Evolutionary conservation across 805 yeast species (phyloP), one percentile per base, ranked within the genome.

Genomic region (Sugiyamaella chiloensis): DNA sequence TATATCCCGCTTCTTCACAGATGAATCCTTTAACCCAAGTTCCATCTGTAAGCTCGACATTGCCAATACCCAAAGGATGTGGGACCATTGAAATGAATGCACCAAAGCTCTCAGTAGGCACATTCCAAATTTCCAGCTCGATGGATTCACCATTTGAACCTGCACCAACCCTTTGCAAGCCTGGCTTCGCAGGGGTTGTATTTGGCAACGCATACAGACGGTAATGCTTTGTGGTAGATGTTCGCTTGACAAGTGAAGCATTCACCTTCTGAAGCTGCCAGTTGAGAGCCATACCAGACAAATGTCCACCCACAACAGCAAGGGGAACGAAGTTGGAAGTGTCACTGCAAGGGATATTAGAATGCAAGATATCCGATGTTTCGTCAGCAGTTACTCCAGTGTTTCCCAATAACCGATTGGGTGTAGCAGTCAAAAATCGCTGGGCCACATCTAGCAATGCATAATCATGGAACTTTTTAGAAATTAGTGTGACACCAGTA

Each of bases 251-350:
- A 47, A 87, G 79, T 1, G 79, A 67, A 24, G 98, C 98, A 58
- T 82, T 79, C 39, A 84, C 93, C 64, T 85, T 79, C 58, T 85
- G 84, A 52, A 91, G 74, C 71, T 91, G 99, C 96, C 97, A 90
- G 67, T 91, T 89, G 57, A 91, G 74, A 41, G 89, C 89, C 73
- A 88, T 78, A 1, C 96, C 96, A 47, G 80, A 73, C 56, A 93
- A 74, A 63, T 91, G 99, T 41, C 97, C 97, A 47, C 99, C 99
- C 41, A 91, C 98, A 30, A 93, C 99, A 1, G 97, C 97, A 49
- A 91, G 69, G 52, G 82, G 75, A 51, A 88, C 72, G 16, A 19
- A 14, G 27, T 67, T 53, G 1, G 72, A 64, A n/a, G n/a, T n/a
- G 23, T 68, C 57, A 37, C 67, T 62, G 32, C 64, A 54, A n/a